A percentile compares a stretch with the other conserved stretches of the same genome.
Conservation (phyloP, 768 basidiomycete genomes). For the Kwoniella sp. region DNA sequence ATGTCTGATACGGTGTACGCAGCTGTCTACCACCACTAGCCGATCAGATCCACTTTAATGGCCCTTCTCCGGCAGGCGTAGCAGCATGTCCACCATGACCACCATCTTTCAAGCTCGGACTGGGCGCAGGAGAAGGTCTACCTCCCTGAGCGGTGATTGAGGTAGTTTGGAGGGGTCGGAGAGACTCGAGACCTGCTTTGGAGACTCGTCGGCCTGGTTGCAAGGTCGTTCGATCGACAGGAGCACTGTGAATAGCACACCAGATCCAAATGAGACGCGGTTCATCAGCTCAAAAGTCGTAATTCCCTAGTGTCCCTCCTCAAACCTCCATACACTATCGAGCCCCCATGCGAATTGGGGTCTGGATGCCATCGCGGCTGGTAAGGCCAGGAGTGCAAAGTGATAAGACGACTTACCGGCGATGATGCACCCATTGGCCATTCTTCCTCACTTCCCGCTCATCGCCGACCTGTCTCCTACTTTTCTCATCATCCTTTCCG, state of each 20-base stretch:
- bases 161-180: constrained; percentile 27
- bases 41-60: constrained; percentile 33
- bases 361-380: too few species aligned
- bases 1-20: too few species aligned
- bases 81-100: constrained; percentile 11
- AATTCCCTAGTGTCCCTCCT: background rate
- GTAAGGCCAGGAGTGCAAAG: background rate
- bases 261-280: too few species aligned
- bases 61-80: constrained; percentile 34
- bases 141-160: constrained; percentile 4
- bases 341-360: too few species aligned
- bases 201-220: constrained; percentile 88
- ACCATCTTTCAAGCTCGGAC: background rate
- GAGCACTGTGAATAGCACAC: constrained; percentile 59
- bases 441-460: constrained; percentile 84
- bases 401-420: constrained; percentile 59
- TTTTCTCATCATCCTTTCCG: constrained; percentile 15
- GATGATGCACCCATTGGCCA: constrained; percentile 81
- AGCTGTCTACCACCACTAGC: too few species aligned
- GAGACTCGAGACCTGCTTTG: constrained; percentile 80
- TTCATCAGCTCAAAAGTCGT: background rate
- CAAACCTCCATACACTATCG: too few species aligned
- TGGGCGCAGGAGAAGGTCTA: constrained; percentile 22
- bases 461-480: constrained; percentile 26
- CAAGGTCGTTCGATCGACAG: constrained; percentile 81